A percentile compares a stretch with the other conserved stretches of the same genome.
These are phyloP conservation scores for Oryza officinalis DNA, from an alignment of 176 grass and related monocot species.

Conservation along the genomic window DNA sequence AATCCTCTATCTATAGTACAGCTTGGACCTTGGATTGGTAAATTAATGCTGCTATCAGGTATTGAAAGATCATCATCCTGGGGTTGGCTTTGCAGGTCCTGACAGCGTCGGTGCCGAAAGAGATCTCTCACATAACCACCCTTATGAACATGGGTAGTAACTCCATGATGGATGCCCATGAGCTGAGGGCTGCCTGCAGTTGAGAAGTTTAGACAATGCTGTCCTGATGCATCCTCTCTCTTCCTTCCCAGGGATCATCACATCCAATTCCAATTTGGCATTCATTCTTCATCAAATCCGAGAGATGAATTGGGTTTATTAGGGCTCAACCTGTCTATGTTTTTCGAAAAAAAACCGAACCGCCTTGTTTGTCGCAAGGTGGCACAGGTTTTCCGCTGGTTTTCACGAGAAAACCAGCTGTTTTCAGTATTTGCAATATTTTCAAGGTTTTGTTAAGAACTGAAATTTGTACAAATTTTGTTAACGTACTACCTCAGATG, in stretches of 20 bases:
- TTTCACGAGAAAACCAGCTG: fast-evolving
- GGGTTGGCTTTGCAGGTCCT: constrained; percentile 47
- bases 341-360: neutral
- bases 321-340: neutral
- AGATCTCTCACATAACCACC: constrained; percentile 65
- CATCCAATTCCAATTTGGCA: neutral
- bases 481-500: neutral
- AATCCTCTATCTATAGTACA: neutral
- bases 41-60: neutral
- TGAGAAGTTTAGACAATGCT: neutral
- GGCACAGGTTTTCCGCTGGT: neutral
- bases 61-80: constrained; percentile 20
- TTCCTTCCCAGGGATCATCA: neutral
- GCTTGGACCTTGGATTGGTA: neutral
- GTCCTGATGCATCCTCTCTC: neutral
- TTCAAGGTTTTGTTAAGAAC: neutral
- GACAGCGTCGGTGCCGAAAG: constrained; percentile 86
- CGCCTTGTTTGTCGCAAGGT: neutral
- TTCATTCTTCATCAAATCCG: neutral
- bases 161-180: constrained; percentile 12
- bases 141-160: constrained; percentile 53
- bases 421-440: neutral
- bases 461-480: neutral
- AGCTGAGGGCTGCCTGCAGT: constrained; percentile 44
- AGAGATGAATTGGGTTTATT: neutral